Percentiles rank a stretch among this genome's conserved stretches.
Conservation (phyloP, 2,329 filamentous ascomycete genomes). For the Leptographium radiaticola region DNA sequence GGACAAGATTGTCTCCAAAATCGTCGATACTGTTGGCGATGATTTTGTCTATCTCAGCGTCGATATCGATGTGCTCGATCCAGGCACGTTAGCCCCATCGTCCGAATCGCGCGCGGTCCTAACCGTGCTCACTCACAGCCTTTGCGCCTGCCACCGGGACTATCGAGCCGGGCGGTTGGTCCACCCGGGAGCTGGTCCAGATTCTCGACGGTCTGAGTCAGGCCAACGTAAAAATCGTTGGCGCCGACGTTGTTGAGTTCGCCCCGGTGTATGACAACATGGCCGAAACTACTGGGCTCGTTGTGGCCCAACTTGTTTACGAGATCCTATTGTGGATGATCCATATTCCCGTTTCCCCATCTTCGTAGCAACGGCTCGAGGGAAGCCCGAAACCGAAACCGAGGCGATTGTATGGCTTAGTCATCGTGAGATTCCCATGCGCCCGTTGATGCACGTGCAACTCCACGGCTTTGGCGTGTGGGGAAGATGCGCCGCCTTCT, state of each 20-base stretch:
- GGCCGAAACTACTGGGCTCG: constrained; percentile 48
- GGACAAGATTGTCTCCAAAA: constrained; percentile 48
- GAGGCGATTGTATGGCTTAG: no score
- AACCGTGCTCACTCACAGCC: neutral
- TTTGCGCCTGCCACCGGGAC: constrained; percentile 50
- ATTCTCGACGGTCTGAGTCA: constrained; percentile 51
- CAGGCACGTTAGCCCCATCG: constrained; percentile 16
- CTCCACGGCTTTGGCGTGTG: no score
- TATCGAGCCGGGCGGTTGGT: constrained; percentile 70
- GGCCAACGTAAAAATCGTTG: constrained; percentile 57
- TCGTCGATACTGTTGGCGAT: constrained; percentile 40
- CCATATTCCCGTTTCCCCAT: neutral
- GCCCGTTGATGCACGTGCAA: no score
- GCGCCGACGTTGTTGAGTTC: constrained; percentile 71
- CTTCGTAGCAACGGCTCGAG: no score
- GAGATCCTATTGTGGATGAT: neutral
- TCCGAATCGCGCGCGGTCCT: no score
- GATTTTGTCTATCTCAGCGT: constrained; percentile 56
- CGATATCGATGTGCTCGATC: constrained; percentile 72
- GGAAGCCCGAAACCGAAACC: no score
- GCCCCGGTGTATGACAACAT: constrained; percentile 65
- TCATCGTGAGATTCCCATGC: no score
- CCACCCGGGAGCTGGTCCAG: constrained; percentile 60
- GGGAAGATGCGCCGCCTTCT: no score
- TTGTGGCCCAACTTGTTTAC: neutral